A percentile compares a stretch with the other conserved stretches of the same genome.
Conservation (phyloP, 1,284 basidiomycete genomes). For the Ceratobasidium papillatum region DNA sequence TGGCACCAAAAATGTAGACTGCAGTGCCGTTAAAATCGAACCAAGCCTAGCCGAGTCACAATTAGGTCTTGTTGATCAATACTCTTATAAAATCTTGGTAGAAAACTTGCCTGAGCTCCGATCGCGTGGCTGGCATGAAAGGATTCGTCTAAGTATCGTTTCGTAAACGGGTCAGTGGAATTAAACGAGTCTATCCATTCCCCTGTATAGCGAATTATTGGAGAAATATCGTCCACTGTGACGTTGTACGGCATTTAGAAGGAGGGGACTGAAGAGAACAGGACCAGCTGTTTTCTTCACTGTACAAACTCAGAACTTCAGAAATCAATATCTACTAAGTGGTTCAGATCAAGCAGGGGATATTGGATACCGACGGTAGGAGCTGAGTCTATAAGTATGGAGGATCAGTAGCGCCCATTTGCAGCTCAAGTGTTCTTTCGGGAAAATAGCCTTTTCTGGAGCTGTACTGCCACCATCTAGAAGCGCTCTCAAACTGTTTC, state of each 20-base stretch:
- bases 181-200: slow-evolving; percentile 15
- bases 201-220: background rate
- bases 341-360: too few species aligned
- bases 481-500: too few species aligned
- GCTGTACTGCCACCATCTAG: too few species aligned
- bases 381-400: too few species aligned
- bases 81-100: too few species aligned
- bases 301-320: too few species aligned
- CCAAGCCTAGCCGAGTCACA: background rate
- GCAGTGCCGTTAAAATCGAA: slow-evolving; percentile 25
- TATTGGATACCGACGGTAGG: too few species aligned
- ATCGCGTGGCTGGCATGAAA: slow-evolving; percentile 14
- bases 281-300: background rate
- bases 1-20: slow-evolving; percentile 32
- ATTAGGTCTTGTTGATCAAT: too few species aligned
- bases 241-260: background rate
- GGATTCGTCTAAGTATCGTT: background rate
- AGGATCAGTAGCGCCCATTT: too few species aligned
- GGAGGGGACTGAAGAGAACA: background rate
- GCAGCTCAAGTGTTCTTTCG: too few species aligned
- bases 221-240: slow-evolving; percentile 3
- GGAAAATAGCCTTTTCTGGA: too few species aligned
- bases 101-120: slow-evolving; percentile 12
- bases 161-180: background rate
- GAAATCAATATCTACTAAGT: too few species aligned